Evolutionary conservation across 352 stramenopile species (phyloP).

Genomic region (Thraustochytrium sp.): DNA sequence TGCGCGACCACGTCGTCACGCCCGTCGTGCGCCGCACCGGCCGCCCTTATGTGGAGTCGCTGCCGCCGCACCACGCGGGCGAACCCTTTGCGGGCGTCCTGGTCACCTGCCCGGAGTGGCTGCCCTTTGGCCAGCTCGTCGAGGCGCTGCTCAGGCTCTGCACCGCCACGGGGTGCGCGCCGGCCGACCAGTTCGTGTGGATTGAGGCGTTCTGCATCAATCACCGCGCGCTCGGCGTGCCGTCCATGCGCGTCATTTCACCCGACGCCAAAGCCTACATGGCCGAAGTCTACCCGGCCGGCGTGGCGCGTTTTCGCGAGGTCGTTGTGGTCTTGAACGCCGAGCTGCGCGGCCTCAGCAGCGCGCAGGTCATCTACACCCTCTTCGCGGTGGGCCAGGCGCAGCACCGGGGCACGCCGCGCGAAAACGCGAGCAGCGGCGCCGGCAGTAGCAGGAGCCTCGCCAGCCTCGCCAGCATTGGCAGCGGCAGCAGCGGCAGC

Average conservation of each 20-base stretch:
- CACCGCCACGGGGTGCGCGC: background rate
- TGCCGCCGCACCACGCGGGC: background rate
- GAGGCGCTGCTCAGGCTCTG: background rate
- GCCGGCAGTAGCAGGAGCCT: no score
- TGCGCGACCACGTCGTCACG: background rate
- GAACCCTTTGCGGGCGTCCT: background rate
- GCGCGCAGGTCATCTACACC: no score
- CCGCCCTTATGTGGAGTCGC: background rate
- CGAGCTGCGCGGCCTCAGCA: no score
- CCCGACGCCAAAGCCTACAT: background rate
- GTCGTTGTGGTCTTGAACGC: no score
- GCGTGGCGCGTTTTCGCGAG: background rate
- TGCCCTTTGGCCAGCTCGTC: background rate
- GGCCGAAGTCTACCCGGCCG: background rate
- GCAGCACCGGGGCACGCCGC: no score
- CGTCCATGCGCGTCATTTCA: background rate
- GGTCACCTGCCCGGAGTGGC: background rate
- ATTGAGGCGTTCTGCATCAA: background rate
- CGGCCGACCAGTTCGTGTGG: background rate
- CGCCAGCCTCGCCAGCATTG: no score
- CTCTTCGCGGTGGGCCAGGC: no score
- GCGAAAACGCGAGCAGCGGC: no score
- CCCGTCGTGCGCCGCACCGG: background rate
- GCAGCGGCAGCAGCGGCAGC: no score
- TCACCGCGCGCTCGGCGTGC: background rate